Percentiles rank a stretch among this genome's conserved stretches.
Conservation (phyloP, 345 rosid genomes). For the Citrus cavaleriei region DNA sequence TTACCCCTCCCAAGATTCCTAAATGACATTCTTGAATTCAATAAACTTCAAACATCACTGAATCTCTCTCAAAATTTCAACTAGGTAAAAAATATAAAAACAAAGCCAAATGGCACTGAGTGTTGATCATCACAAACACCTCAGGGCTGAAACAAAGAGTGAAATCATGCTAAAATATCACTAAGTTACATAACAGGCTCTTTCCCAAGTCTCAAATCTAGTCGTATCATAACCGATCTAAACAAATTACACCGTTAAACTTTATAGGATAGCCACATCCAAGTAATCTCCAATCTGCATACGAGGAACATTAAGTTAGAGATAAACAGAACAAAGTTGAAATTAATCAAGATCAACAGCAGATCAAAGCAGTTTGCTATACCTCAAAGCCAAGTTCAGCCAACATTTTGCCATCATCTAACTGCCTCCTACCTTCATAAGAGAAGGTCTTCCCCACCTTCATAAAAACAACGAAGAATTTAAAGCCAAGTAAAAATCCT, state of each 20-base stretch:
- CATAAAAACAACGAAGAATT: slow-evolving; percentile 9
- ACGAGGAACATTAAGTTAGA: background rate
- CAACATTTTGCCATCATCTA: slow-evolving; percentile 73
- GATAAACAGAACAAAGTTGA: slow-evolving; percentile 5
- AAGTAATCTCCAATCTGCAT: slow-evolving; percentile 89
- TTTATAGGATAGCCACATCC: slow-evolving; percentile 73
- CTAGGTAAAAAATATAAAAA: too few relatives aligned
- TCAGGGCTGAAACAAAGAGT: background rate
- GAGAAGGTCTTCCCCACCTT: slow-evolving; percentile 85
- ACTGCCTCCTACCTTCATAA: slow-evolving; percentile 56
- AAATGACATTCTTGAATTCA: background rate
- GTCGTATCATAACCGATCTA: background rate
- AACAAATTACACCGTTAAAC: background rate
- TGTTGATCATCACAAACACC: too few relatives aligned
- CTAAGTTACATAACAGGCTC: background rate
- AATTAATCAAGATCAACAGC: background rate
- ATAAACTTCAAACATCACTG: background rate
- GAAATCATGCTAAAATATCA: background rate
- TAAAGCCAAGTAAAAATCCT: slow-evolving; percentile 12
- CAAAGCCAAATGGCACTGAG: too few relatives aligned
- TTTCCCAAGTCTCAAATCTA: background rate
- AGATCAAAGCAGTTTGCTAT: slow-evolving; percentile 2
- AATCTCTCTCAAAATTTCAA: too few relatives aligned
- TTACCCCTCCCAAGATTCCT: too few relatives aligned
- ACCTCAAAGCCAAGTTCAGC: slow-evolving; percentile 86